Percentiles rank a stretch among this genome's conserved stretches.
Conservation (phyloP, 208 protist genomes). For the Trypanosoma lewisi region DNA sequence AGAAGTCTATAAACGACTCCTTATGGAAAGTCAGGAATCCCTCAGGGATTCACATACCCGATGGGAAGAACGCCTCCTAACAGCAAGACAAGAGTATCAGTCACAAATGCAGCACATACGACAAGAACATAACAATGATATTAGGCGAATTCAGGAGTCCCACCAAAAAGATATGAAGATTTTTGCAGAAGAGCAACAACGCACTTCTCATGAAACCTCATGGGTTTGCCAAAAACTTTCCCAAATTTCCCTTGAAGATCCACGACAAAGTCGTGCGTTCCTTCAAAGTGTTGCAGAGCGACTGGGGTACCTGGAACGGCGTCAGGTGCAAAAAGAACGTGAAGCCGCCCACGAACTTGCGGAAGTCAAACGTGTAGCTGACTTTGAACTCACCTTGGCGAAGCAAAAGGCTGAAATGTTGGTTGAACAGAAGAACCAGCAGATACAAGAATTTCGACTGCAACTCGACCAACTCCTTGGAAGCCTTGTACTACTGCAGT, state of each 20-base stretch:
- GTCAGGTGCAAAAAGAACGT: conserved; percentile 54
- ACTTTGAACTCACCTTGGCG: conserved; percentile 57
- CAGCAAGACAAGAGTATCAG: conserved; percentile 36
- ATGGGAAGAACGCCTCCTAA: conserved; percentile 37
- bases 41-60: conserved; percentile 28
- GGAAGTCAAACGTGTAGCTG: conserved; percentile 55
- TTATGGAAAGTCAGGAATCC: conserved; percentile 25
- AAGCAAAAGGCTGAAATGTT: conserved; percentile 61
- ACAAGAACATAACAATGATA: conserved; percentile 44
- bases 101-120: conserved; percentile 38
- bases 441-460: conserved; percentile 71
- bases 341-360: conserved; percentile 50
- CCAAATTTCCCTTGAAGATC: not conserved
- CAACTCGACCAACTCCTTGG: conserved; percentile 73
- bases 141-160: conserved; percentile 36
- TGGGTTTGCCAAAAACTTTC: conserved; percentile 8
- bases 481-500: conserved; percentile 19
- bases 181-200: conserved; percentile 20
- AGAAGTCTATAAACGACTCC: conserved; percentile 30
- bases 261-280: conserved; percentile 27
- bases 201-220: conserved; percentile 2
- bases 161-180: conserved; percentile 41
- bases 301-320: conserved; percentile 61
- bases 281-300: conserved; percentile 56
- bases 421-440: conserved; percentile 80